Base-by-base conservation (phyloP, 768 basidiomycete genomes). In the Daedaleopsis nitida region DNA sequence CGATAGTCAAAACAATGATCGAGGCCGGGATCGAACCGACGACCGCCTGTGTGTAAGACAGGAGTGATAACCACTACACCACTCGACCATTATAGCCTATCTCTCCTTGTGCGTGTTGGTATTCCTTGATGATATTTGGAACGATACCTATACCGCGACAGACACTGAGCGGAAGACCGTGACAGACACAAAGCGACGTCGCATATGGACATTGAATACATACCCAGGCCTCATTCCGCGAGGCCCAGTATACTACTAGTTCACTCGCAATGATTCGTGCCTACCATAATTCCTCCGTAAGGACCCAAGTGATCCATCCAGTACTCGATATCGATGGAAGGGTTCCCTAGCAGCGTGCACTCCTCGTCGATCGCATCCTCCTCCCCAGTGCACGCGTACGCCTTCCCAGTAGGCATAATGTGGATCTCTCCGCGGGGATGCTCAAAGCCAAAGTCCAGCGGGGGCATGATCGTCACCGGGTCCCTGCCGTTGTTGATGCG, bases 341-440 rank as follows among this genome's bases (percentile, higher is more conserved):
- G 39, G 17, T 42, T 42, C 5, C 79, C 76, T 43, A 69, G 66
- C 55, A 84, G 81, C 37, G 80, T 80, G 72, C 88, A 89, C 57
- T 81, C 74, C 11, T 75, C 19, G 58, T 85, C 82, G 14, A 75
- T 79, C 5, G 77, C 77, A 62, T 89, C 81, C 67, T 89, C 87
- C 57, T 84, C 72, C 13, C 80, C 78, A 9, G 78, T 75, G 68
- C 81, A 83, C 49, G 73, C 39, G 39, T 42, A 61, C 17, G 77
- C 73, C 6, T 72, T 45, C 21, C 48, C 76, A 2, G 73, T 69
- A 17, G 66, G 52, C 34, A 83, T 55, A 47, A 87, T 82, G 62
- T 85, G 83, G n/a, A 85, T 70, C 66, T 86, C 85, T 19, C 83
- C 83, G 35, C 77, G 71, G 1, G 80, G 79, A 53, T 84, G 83